Base-by-base conservation (phyloP, 192 early-diverging fungal species). In the Rhizoclosmatium sp. region DNA sequence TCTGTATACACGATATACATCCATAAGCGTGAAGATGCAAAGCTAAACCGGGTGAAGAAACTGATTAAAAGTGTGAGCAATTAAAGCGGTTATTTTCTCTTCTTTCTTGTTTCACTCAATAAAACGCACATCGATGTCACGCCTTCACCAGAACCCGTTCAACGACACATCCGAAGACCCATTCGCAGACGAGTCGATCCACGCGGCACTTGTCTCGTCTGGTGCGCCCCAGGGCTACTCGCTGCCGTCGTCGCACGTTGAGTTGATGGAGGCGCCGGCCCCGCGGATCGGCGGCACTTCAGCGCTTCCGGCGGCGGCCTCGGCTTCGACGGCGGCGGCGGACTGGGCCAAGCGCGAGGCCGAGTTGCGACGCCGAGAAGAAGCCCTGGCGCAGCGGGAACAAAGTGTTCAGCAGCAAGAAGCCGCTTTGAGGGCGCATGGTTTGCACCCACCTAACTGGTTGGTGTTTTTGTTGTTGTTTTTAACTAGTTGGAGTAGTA, bases 381-480 rank as follows among this genome's bases (percentile, higher is more conserved):
- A 90, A 48, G 93, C 91, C 42, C 87, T 96, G n/a, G 91, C 90
- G 3, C 89, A 88, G 0, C 87, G 95, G 45, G 95, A 96, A 80
- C 86, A 88, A 31, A 88, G 87, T 51, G 85, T 96, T 9, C 80
- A 85, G 58, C 78, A 86, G 49, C 91, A 93, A 65, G 91, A 94
- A 78, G 88, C 79, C 45, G 86, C 89, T 64, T 82, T 93, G 70
- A 84, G 88, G 16, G 80, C 81, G 44, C 82, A 82, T 41, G 91
- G 91, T 12, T 80, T 89, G 23, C 83, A 91, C 47, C 92, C 92
- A n/a, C 87, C 92, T 47, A 93, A 94, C 83, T 86, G 80, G 82
- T 76, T 39, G 9, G n/a, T 61, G 31, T 1, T 40, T 68, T 16
- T 71, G 39, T 40, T 66, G 14, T 66, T 67, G 31, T 31, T 31